Conservation (phyloP, 169 alveolate genomes). For the Toxoplasma gondii region DNA sequence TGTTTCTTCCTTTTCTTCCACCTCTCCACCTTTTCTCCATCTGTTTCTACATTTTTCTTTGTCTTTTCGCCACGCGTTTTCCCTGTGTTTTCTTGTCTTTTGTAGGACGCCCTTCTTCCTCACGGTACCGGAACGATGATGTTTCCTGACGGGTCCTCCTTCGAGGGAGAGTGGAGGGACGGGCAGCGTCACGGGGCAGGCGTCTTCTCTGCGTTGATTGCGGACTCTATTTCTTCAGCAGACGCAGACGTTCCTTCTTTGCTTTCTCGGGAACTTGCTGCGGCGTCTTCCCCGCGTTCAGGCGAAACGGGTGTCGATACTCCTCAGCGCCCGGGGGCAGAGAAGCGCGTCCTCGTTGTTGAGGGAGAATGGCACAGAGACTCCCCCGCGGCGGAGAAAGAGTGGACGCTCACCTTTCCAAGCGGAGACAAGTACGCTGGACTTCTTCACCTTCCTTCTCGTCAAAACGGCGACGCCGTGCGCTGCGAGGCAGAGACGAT, state of each 20-base stretch:
- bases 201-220: conserved; percentile 46
- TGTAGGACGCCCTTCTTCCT: conserved; percentile 51
- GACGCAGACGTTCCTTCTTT: neutral
- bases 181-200: conserved; percentile 69
- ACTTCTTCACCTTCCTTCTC: conserved; percentile 15
- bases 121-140: conserved; percentile 64
- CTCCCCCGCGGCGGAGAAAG: conserved; percentile 49
- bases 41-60: too few species aligned
- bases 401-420: conserved; percentile 68
- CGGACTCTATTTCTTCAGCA: neutral
- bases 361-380: conserved; percentile 68
- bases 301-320: neutral
- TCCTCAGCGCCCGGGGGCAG: neutral
- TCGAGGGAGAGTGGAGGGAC: conserved; percentile 64
- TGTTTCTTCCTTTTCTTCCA: too few species aligned
- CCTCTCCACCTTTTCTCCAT: too few species aligned
- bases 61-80: too few species aligned
- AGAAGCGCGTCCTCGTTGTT: neutral
- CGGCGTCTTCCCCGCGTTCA: neutral
- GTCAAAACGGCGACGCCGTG: neutral
- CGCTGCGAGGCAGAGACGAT: neutral
- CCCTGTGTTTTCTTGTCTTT: neutral
- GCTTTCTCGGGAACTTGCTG: neutral
- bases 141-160: conserved; percentile 34
- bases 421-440: conserved; percentile 69